Percentiles rank a stretch among this genome's conserved stretches.
phyloP scores from a whole-genome alignment of 179 eudicot genomes.

The Spinacia oleracea region DNA sequence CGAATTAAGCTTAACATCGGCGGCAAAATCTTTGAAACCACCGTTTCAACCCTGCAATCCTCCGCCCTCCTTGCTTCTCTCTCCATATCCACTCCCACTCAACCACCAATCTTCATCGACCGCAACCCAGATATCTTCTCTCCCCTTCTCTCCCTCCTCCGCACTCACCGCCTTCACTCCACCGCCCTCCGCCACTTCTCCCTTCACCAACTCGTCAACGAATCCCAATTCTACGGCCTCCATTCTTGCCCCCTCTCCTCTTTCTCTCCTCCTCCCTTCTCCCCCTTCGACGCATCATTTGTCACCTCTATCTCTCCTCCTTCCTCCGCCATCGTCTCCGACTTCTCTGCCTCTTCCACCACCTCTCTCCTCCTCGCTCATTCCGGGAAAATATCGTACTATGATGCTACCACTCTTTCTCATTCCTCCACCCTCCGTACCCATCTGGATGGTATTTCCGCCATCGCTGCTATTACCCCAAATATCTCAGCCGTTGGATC shows the following conservation, averaged over 20 bases:
- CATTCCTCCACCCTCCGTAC: conserved; percentile 50
- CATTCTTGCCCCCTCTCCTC: conserved; percentile 8
- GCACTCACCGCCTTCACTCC: no score
- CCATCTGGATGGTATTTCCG: conserved; percentile 50
- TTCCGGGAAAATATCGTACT: conserved; percentile 54
- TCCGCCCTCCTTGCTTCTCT: no score
- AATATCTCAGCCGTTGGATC: conserved; percentile 53
- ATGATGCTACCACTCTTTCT: conserved; percentile 40
- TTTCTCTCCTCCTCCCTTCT: conserved; percentile 36
- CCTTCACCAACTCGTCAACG: no score
- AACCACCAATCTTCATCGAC: no score
- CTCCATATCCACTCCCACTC: no score
- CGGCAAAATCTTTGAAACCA: no score
- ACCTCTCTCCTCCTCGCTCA: conserved; percentile 55
- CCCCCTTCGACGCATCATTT: conserved; percentile 30
- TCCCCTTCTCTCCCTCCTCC: no score
- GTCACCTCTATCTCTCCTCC: conserved; percentile 45
- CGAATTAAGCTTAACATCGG: no score
- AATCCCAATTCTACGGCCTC: no score
- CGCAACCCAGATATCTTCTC: no score
- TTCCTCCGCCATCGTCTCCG: conserved; percentile 47
- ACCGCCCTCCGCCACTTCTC: no score
- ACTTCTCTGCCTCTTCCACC: conserved; percentile 32
- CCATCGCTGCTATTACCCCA: conserved; percentile 30
- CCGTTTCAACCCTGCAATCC: no score